Base-by-base conservation (phyloP, 345 rosid species). In the Syzygium aromaticum region DNA sequence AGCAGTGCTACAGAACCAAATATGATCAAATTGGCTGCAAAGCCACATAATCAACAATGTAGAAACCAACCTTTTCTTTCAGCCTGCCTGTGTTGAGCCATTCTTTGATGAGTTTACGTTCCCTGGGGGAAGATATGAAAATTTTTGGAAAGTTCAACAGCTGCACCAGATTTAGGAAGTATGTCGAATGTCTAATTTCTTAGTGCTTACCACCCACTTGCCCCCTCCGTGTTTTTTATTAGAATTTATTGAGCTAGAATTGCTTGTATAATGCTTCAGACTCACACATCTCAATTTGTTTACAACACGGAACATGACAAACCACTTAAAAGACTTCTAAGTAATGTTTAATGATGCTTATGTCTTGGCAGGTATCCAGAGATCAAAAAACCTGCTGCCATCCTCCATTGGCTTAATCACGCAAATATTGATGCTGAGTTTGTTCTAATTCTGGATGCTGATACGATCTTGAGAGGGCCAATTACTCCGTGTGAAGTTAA, bases 391-490 rank as follows among this genome's bases (percentile, higher is more conserved):
- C 99, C 99, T 30, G 99, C 99, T 57, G 99, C 95, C 4, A 98
- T 96, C 84, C 94, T 98, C 88, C 99, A 98, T 89, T 98, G 99
- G 99, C 99, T 98, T 87, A 97, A 96, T 91, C 99, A 98, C 89
- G 96, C 94, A 38, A 84, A 91, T 54, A 92, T 87, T 27, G 98
- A 98, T 94, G 97, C 98, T 51, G 98, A 98, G 88, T 98, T 91
- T 90, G 90, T 98, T 86, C 97, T 98, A 85, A 98, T 98, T 91
- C 97, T 98, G 84, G 99, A 98, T 93, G 98, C 99, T 85, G 99
- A 98, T 92, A 98, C 96, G 99, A 94, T 98, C 88, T 85, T 96
- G 90, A 91, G 99, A 90, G 99, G 97, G 86, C 98, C 98, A 90
- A 96, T 98, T 86, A 95, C 99, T 82, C 99, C 99, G 46, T 98